Evolutionary conservation across 1,284 basidiomycete genomes (phyloP).

Genomic region (Cryptococcus amylolentus): DNA sequence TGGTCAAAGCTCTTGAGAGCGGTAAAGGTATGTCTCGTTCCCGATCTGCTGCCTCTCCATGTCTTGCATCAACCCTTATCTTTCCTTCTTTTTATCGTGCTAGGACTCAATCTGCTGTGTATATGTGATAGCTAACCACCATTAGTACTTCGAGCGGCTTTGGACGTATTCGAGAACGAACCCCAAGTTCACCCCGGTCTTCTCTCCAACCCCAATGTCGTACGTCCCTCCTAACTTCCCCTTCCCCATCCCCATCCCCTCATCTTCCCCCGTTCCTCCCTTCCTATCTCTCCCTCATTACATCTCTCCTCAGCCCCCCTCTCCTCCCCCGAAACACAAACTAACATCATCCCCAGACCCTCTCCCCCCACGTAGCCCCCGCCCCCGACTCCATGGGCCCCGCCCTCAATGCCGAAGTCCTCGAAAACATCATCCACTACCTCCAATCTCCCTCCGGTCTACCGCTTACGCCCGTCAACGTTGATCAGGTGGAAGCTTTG

Average conservation of each 20-base stretch:
- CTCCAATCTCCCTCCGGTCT: conserved; percentile 18
- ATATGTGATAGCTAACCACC: too few relatives aligned
- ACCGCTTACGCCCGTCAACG: conserved; percentile 30
- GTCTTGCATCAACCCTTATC: too few relatives aligned
- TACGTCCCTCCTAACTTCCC: conserved; percentile 9
- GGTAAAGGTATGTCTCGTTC: conserved; percentile 22
- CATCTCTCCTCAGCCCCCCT: not conserved
- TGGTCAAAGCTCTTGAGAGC: conserved; percentile 28
- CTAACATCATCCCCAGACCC: conserved; percentile 5
- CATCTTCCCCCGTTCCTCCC: not conserved
- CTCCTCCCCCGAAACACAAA: not conserved
- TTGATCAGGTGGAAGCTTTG: conserved; percentile 3
- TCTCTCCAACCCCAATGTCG: conserved; percentile 24
- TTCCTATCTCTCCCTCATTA: not conserved
- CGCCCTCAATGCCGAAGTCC: conserved; percentile 20
- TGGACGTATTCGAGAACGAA: conserved; percentile 34
- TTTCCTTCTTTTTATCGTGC: too few relatives aligned
- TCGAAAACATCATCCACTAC: conserved; percentile 24
- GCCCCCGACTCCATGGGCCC: conserved; percentile 15
- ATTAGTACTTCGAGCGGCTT: conserved; percentile 26
- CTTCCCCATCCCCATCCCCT: not conserved
- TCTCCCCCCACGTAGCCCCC: conserved; percentile 21
- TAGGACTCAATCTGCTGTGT: too few relatives aligned
- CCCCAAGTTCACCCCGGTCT: conserved; percentile 28
- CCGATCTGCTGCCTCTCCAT: too few relatives aligned